phyloP scores from a whole-genome alignment of 2,329 filamentous ascomycete genomes.

The Exophiala viscosa region DNA sequence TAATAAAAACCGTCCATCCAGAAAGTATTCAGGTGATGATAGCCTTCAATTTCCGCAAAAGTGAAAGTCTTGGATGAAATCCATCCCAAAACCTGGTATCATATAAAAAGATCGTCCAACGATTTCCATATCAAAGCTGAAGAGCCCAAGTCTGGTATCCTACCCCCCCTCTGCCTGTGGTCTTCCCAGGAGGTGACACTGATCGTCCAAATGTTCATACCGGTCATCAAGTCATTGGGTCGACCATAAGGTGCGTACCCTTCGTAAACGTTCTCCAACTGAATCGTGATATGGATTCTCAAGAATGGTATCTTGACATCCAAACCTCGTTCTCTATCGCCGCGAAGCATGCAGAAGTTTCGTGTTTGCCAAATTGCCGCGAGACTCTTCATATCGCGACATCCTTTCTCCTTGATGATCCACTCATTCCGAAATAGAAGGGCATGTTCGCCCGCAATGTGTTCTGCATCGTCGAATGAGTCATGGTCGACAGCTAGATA shows the following conservation, averaged over 20 bases:
- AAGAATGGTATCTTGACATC: conserved; percentile 9
- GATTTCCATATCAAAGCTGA: conserved; percentile 5
- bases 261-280: neutral
- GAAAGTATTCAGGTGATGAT: too few species aligned
- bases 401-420: conserved; percentile 7
- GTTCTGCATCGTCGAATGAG: conserved; percentile 13
- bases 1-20: too few species aligned
- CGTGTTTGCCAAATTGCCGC: conserved; percentile 7
- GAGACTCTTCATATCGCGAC: neutral
- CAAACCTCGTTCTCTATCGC: conserved; percentile 6
- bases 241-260: neutral
- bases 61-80: too few species aligned
- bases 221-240: neutral
- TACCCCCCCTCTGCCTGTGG: neutral
- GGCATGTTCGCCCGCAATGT: conserved; percentile 6
- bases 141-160: neutral
- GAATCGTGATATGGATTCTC: conserved; percentile 3
- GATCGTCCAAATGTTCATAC: conserved; percentile 18
- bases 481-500: conserved; percentile 12
- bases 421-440: conserved; percentile 16
- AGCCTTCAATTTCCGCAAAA: too few species aligned
- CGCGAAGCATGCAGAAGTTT: conserved; percentile 10
- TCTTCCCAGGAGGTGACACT: conserved; percentile 5
- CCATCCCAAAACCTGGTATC: too few species aligned
- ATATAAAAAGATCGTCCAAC: neutral